phyloP scores from a whole-genome alignment of 306 rosid genomes.

The Myrica gale region DNA sequence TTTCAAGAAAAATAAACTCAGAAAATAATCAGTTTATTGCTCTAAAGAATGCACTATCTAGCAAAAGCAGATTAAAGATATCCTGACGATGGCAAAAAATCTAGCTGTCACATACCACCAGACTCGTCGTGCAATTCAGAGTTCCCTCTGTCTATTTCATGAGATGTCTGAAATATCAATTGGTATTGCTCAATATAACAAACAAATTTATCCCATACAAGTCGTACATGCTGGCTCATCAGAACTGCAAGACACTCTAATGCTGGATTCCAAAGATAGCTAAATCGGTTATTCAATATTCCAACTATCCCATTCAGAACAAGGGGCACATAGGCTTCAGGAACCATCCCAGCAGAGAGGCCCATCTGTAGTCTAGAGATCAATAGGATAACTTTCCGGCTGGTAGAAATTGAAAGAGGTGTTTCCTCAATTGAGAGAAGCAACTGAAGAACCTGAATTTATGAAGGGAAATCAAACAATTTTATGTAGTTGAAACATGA shows the following conservation, averaged over 20 bases:
- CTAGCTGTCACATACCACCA: conserved; percentile 46
- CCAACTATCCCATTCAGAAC: conserved; percentile 72
- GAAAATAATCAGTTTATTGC: neutral
- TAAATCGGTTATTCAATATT: conserved; percentile 74
- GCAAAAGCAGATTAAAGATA: neutral
- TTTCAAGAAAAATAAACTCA: neutral
- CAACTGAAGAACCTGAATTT: conserved; percentile 55
- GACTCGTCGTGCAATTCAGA: conserved; percentile 34
- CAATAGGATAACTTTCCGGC: conserved; percentile 61
- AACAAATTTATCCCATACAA: conserved; percentile 59
- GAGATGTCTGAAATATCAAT: conserved; percentile 37
- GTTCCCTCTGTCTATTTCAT: conserved; percentile 33
- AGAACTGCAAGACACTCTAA: conserved; percentile 77
- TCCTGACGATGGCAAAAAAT: neutral
- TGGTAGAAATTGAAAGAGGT: conserved; percentile 65
- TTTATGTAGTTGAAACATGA: neutral
- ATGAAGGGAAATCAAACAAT: too few relatives aligned
- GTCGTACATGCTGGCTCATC: conserved; percentile 45
- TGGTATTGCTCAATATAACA: conserved; percentile 49
- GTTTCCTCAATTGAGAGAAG: conserved; percentile 77
- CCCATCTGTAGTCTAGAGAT: conserved; percentile 80
- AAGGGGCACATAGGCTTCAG: conserved; percentile 56
- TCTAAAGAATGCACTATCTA: neutral
- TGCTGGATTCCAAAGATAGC: conserved; percentile 66
- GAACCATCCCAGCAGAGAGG: conserved; percentile 61